Conservation (phyloP, 306 rosid genomes). For the Rubus idaeus region DNA sequence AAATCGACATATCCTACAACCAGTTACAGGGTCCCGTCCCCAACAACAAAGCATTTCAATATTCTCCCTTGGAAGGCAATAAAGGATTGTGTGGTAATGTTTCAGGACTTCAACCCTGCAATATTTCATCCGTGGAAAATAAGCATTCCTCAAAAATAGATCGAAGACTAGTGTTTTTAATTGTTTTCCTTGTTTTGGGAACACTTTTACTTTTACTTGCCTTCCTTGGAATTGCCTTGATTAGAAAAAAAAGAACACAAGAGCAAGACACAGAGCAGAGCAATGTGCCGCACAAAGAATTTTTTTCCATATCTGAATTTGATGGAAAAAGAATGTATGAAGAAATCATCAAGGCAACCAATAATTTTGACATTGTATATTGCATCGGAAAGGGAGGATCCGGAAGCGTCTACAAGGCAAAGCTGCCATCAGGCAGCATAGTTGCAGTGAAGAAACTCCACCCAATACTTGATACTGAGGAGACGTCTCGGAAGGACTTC, state of each 20-base stretch:
- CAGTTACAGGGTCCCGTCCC: constrained; percentile 23
- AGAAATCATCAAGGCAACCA: constrained; percentile 17
- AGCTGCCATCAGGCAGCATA: not conserved
- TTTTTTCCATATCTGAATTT: not conserved
- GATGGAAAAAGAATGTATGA: not conserved
- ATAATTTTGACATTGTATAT: not conserved
- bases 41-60: not conserved
- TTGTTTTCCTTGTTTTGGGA: constrained; percentile 5
- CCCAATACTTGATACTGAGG: not conserved
- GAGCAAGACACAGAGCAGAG: not conserved
- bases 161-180: not conserved
- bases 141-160: not conserved
- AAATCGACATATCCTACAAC: constrained; percentile 23
- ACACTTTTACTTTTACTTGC: not conserved
- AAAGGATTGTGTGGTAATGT: constrained; percentile 13
- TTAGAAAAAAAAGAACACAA: not conserved
- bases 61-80: constrained; percentile 3
- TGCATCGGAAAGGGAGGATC: constrained; percentile 21
- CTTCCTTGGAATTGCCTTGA: not conserved
- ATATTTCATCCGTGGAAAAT: not conserved
- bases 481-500: not conserved
- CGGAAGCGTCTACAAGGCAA: constrained; percentile 21
- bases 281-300: not conserved
- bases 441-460: constrained; percentile 16
- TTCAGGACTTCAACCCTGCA: constrained; percentile 11